Conservation (phyloP, 768 basidiomycete genomes). For the Amanita pseudoporphyria region DNA sequence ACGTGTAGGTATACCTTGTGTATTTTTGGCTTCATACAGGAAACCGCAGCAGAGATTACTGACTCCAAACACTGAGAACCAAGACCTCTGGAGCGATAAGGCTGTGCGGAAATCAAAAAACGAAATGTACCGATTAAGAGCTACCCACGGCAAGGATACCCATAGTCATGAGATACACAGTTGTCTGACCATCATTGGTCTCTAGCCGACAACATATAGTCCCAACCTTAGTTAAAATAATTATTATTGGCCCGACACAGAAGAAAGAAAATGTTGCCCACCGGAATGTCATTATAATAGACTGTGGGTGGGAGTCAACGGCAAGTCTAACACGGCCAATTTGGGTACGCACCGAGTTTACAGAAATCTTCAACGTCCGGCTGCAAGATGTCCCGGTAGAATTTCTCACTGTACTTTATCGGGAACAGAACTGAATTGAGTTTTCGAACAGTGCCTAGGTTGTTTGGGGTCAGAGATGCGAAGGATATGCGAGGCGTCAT, state of each 20-base stretch:
- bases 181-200: constrained; percentile 42
- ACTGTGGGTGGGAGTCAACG: constrained; percentile 33
- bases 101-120: constrained; percentile 30
- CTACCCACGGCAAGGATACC: constrained; percentile 74
- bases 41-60: constrained; percentile 53
- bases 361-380: constrained; percentile 81
- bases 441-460: constrained; percentile 70
- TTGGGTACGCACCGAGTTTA: constrained; percentile 62
- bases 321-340: constrained; percentile 8
- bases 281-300: constrained; percentile 88
- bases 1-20: constrained; percentile 76
- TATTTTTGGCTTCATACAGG: constrained; percentile 52
- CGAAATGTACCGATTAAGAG: background rate
- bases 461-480: constrained; percentile 69
- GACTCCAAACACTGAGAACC: constrained; percentile 66
- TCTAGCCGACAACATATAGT: constrained; percentile 83
- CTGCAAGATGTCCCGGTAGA: constrained; percentile 71
- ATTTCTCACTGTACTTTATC: constrained; percentile 81
- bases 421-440: constrained; percentile 76
- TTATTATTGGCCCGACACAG: constrained; percentile 11
- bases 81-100: constrained; percentile 73
- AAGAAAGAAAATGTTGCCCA: constrained; percentile 17
- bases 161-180: constrained; percentile 87
- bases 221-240: constrained; percentile 42
- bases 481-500: constrained; percentile 47